Percentiles rank a stretch among this genome's conserved stretches.
Conservation (phyloP, 495 filamentous ascomycete species). For the Penicillium pulvis region DNA sequence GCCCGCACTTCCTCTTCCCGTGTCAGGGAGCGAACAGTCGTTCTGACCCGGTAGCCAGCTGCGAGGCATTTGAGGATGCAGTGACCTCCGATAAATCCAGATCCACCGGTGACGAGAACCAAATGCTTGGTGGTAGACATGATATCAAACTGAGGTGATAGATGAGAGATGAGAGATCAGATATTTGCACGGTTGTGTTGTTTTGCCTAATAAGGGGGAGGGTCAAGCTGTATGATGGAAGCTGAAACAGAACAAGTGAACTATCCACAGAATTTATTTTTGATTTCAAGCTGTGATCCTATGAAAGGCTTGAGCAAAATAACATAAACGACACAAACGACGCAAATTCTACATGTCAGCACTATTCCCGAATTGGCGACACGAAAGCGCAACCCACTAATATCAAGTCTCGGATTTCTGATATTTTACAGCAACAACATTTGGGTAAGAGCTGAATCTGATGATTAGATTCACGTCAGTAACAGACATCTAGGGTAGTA, state of each 20-base stretch:
- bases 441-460: neutral
- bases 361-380: neutral
- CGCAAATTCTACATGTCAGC: neutral
- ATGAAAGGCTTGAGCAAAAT: neutral
- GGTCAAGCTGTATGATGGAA: too few species aligned
- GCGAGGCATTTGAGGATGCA: conserved; percentile 14
- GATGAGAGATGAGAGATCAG: neutral
- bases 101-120: conserved; percentile 15
- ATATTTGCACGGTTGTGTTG: neutral
- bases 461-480: neutral
- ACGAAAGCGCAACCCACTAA: neutral
- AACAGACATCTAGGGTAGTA: too few species aligned
- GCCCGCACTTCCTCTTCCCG: conserved; percentile 3
- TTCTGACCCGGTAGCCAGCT: conserved; percentile 13
- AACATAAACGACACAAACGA: neutral
- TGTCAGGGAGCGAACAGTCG: conserved; percentile 10
- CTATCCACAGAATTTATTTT: neutral
- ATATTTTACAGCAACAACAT: too few species aligned
- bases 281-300: neutral
- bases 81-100: conserved; percentile 12
- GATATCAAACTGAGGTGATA: neutral
- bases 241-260: too few species aligned
- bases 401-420: neutral
- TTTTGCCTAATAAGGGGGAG: neutral
- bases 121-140: conserved; percentile 5